Base-by-base conservation (phyloP, 495 filamentous ascomycete genomes). In the Aspergillus nanangensis region DNA sequence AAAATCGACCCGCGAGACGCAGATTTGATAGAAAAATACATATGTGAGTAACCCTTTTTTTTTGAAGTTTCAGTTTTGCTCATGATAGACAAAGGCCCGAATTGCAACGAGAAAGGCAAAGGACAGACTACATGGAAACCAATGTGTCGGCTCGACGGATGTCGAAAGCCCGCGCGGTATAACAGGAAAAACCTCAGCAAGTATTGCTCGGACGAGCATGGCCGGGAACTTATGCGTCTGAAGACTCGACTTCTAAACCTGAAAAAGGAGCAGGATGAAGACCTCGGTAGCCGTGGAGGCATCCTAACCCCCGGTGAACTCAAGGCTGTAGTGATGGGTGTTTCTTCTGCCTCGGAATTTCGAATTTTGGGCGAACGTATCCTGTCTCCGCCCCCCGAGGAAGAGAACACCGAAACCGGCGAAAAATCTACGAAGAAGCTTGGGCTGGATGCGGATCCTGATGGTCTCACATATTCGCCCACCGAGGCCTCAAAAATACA, bases 341-440 rank as follows among this genome's bases (percentile, higher is more conserved):
- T 74, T 8, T 60, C 58, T 4, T 75, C 75, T 4, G 66, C 74
- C 8, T 60, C 63, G 7, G 73, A 79, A 33, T 84, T 86, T 52
- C 76, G 75, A 38, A 65, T 60, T 47, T 66, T 88, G 0, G 84
- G 84, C 34, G 67, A 80, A 35, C 59, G 56, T 19, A 69, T 75
- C n/a, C 52, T 76, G 13, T 61, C 69, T 3, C 61, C 66, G 22
- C 65, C 71, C 13, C 60, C 64, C 0, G 46, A 61, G 43, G 59
- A 66, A 8, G 36, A 50, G 5, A 50, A 47, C 2, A 38, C 55
- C 1, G 46, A 54, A 9, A 41, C 36, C 3, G 57, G 60, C 62
- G 83, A 83, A 59, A 81, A 89, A 54, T 78, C 75, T 27, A 83
- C 86, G 65, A 88, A 88, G 41, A 87, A 92, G 48, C 85, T 93